phyloP scores from a whole-genome alignment of 805 yeast genomes.

The Candida easanensis region DNA sequence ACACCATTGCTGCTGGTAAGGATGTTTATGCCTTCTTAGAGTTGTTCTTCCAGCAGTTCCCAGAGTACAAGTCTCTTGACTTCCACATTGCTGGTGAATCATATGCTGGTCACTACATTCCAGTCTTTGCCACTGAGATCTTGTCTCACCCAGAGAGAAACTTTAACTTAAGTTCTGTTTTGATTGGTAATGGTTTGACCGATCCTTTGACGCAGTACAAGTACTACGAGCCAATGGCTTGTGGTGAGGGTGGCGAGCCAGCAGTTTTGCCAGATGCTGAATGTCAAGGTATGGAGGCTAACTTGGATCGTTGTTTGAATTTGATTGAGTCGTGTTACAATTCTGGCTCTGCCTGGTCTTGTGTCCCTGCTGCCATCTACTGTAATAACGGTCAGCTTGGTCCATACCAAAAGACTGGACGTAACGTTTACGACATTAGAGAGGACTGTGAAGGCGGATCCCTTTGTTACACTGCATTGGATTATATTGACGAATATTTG shows the following conservation, averaged over 20 bases:
- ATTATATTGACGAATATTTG: conserved; percentile 73
- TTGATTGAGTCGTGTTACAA: conserved; percentile 79
- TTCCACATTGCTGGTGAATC: conserved; percentile 94
- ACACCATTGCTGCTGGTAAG: conserved; percentile 78
- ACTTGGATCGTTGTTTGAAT: conserved; percentile 74
- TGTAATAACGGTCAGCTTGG: conserved; percentile 83
- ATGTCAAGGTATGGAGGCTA: conserved; percentile 65
- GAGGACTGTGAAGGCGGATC: conserved; percentile 66
- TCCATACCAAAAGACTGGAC: conserved; percentile 81
- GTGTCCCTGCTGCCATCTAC: conserved; percentile 89
- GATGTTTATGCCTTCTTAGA: conserved; percentile 80
- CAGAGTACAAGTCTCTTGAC: conserved; percentile 47
- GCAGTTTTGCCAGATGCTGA: conserved; percentile 75
- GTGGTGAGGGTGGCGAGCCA: conserved; percentile 86
- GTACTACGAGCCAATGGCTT: conserved; percentile 88
- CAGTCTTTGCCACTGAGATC: conserved; percentile 82
- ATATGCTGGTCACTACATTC: conserved; percentile 93
- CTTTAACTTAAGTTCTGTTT: conserved; percentile 68
- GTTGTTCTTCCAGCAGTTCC: conserved; percentile 74
- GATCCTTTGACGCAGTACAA: conserved; percentile 80
- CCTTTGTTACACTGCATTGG: conserved; percentile 78
- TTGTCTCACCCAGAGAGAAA: conserved; percentile 57
- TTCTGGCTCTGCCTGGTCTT: conserved; percentile 70
- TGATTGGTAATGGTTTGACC: conserved; percentile 90
- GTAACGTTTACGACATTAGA: conserved; percentile 89